These are phyloP conservation scores for Usnea hakonensis DNA, from an alignment of 495 filamentous ascomycete species.

Conservation along the genomic window DNA sequence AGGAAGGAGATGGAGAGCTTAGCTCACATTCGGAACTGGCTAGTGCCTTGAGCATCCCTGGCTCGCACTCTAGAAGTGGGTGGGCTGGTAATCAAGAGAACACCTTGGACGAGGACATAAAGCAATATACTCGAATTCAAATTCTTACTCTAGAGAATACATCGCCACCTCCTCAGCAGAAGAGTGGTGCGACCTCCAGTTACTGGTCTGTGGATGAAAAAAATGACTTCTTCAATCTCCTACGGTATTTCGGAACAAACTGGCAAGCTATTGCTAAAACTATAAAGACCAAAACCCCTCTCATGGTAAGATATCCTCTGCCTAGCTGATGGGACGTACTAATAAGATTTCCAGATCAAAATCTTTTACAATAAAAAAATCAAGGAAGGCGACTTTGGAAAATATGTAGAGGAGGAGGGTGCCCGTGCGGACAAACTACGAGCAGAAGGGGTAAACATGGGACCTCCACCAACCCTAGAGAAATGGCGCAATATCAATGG, in stretches of 20 bases:
- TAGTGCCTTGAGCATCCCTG: neutral
- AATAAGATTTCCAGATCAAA: slow-evolving; percentile 57
- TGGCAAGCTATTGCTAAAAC: slow-evolving; percentile 74
- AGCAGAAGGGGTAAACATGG: slow-evolving; percentile 58
- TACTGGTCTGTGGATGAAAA: slow-evolving; percentile 97
- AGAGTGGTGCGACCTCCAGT: slow-evolving; percentile 53
- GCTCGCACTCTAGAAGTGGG: neutral
- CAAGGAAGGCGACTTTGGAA: slow-evolving; percentile 51
- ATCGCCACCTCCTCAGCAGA: slow-evolving; percentile 19
- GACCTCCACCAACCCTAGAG: slow-evolving; percentile 56
- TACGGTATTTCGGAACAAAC: slow-evolving; percentile 81
- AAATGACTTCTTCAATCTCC: slow-evolving; percentile 67
- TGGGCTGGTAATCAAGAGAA: neutral
- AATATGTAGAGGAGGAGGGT: slow-evolving; percentile 61
- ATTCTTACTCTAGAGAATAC: no score
- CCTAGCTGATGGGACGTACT: slow-evolving; percentile 6
- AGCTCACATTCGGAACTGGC: neutral
- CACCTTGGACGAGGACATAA: neutral
- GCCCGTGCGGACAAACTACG: slow-evolving; percentile 63
- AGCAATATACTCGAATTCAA: neutral
- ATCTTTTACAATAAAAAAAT: slow-evolving; percentile 80
- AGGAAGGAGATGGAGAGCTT: neutral
- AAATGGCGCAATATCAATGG: slow-evolving; percentile 52
- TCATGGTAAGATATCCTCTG: slow-evolving; percentile 61
- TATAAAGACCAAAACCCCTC: slow-evolving; percentile 86